phyloP scores from a whole-genome alignment of 2,329 filamentous ascomycete genomes.

The Thermomyces lanuginosus region DNA sequence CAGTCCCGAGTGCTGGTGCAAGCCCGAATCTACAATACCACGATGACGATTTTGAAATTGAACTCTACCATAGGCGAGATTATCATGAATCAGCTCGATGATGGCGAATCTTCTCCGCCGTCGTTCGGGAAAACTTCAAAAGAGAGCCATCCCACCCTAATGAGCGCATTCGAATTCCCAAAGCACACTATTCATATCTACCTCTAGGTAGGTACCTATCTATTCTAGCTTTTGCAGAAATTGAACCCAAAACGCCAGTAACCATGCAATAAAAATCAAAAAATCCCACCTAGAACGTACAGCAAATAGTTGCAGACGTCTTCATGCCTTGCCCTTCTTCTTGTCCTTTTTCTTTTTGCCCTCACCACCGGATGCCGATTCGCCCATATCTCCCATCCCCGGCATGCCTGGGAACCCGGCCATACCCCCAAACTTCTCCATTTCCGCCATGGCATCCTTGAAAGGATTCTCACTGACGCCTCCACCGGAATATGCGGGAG shows the following conservation, averaged over 20 bases:
- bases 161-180: no score
- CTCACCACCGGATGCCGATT: constrained; percentile 13
- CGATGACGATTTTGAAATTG: no score
- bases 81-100: no score
- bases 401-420: constrained; percentile 26
- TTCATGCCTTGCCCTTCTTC: constrained; percentile 31
- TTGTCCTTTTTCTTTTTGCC: constrained; percentile 32
- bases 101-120: no score
- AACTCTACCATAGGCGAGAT: no score
- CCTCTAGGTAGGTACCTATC: no score
- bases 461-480: constrained; percentile 89
- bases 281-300: constrained; percentile 8
- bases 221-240: no score
- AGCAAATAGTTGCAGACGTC: constrained; percentile 4
- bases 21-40: no score
- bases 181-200: no score
- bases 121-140: no score
- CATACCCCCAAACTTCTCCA: constrained; percentile 41
- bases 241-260: constrained; percentile 22
- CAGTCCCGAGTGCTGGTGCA: no score
- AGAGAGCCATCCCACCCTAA: no score
- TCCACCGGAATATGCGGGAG: constrained; percentile 76
- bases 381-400: constrained; percentile 36
- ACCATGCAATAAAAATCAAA: constrained; percentile 20
- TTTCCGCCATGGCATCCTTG: constrained; percentile 93